Percentiles rank a stretch among this genome's conserved stretches.
phyloP scores from a whole-genome alignment of 352 stramenopile species.

The Phytophthora brassicae region DNA sequence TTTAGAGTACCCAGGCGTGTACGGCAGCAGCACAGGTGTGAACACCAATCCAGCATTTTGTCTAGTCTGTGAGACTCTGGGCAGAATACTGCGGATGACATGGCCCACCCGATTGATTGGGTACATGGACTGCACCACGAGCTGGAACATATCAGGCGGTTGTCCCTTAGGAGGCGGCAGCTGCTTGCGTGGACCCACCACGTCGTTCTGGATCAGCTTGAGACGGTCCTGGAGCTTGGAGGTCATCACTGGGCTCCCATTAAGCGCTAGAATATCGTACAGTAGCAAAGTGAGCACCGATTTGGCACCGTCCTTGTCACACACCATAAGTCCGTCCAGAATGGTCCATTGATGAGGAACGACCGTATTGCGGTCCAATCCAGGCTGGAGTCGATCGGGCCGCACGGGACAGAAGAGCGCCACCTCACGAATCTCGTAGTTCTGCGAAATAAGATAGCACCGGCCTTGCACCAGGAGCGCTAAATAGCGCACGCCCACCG shows the following conservation, averaged over 20 bases:
- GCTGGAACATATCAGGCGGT: constrained; percentile 75
- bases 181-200: constrained; percentile 82
- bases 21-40: constrained; percentile 75
- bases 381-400: constrained; percentile 71
- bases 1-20: constrained; percentile 78
- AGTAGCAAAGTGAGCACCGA: constrained; percentile 75
- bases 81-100: constrained; percentile 77
- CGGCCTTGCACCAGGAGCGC: constrained; percentile 74
- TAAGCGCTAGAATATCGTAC: constrained; percentile 86
- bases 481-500: constrained; percentile 76
- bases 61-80: constrained; percentile 70
- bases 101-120: constrained; percentile 72
- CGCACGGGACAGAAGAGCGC: constrained; percentile 78
- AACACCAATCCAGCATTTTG: constrained; percentile 80
- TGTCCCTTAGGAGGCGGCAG: constrained; percentile 75
- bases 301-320: constrained; percentile 77
- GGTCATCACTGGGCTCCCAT: constrained; percentile 79
- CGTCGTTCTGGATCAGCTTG: constrained; percentile 89
- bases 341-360: constrained; percentile 89
- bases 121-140: constrained; percentile 87
- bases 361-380: constrained; percentile 68
- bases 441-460: constrained; percentile 84
- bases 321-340: constrained; percentile 80
- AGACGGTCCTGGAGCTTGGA: constrained; percentile 86
- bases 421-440: constrained; percentile 84